phyloP scores from a whole-genome alignment of 2,329 filamentous ascomycete species.

The Pseudopyricularia javanii region DNA sequence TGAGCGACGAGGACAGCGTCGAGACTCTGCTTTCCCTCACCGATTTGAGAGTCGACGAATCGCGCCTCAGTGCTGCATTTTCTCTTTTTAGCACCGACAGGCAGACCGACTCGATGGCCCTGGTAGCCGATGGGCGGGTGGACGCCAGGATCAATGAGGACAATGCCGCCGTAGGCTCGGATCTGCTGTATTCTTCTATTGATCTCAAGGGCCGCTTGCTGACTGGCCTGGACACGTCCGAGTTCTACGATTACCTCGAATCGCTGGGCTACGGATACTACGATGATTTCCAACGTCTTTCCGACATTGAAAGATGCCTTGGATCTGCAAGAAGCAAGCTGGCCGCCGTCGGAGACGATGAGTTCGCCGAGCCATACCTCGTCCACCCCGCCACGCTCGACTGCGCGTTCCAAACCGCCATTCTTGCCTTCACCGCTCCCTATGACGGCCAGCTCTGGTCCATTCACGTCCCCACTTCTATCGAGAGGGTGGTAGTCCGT shows the following conservation, averaged over 20 bases:
- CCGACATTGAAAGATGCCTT: neutral
- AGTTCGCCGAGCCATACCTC: constrained; percentile 4
- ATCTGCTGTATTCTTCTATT: neutral
- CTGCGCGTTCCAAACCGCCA: constrained; percentile 19
- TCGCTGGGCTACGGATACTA: neutral
- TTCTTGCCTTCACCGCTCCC: constrained; percentile 19
- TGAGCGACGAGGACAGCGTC: neutral
- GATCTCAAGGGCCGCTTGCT: neutral
- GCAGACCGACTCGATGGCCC: neutral
- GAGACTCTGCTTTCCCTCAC: neutral
- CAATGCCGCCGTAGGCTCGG: too few species aligned
- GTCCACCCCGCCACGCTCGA: constrained; percentile 22
- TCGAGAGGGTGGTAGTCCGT: constrained; percentile 3
- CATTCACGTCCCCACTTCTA: constrained; percentile 15
- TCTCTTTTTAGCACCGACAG: neutral
- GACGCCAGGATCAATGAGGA: neutral
- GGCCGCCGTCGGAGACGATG: neutral
- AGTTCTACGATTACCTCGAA: neutral
- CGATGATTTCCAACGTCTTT: neutral
- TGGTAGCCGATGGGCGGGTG: neutral
- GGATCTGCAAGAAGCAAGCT: neutral
- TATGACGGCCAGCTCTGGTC: constrained; percentile 18
- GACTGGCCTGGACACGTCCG: neutral
- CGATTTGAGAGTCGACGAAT: neutral
- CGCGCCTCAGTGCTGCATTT: neutral